Evolutionary conservation across 2,329 filamentous ascomycete genomes (phyloP).

Genomic region (Aureobasidium uvarum): DNA sequence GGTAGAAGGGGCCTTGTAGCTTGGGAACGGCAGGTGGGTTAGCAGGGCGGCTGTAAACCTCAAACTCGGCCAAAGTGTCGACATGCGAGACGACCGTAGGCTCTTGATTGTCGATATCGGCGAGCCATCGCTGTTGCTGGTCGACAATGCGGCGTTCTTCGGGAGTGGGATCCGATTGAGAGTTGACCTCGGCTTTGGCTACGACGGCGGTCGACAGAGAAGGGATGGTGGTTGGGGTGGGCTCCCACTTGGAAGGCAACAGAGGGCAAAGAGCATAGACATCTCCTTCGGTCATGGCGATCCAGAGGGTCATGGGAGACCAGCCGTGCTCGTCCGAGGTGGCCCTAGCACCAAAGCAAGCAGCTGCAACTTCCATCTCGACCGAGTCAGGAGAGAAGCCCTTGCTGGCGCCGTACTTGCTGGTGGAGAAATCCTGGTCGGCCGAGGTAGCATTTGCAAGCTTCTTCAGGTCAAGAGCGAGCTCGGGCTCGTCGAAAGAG

Average conservation of each 20-base stretch:
- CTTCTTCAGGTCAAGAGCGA: constrained; percentile 86
- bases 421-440: constrained; percentile 80
- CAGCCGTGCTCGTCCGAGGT: constrained; percentile 64
- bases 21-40: constrained; percentile 57
- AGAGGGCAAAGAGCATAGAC: constrained; percentile 91
- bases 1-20: constrained; percentile 61
- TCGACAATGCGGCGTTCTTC: constrained; percentile 47
- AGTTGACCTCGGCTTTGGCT: constrained; percentile 58
- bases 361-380: constrained; percentile 91
- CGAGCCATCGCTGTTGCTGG: constrained; percentile 61
- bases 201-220: constrained; percentile 81
- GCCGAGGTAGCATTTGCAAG: constrained; percentile 78
- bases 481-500: constrained; percentile 79
- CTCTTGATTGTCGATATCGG: constrained; percentile 56
- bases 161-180: constrained; percentile 44
- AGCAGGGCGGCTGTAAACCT: constrained; percentile 57
- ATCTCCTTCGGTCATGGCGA: constrained; percentile 92
- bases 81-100: constrained; percentile 43
- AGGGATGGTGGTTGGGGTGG: constrained; percentile 67
- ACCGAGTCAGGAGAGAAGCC: constrained; percentile 85
- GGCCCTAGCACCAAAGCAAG: constrained; percentile 71
- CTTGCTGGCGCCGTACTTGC: constrained; percentile 69
- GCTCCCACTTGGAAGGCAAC: constrained; percentile 81
- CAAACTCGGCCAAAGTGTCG: constrained; percentile 45
- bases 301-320: constrained; percentile 94